These are phyloP conservation scores for Aquilaria sinensis DNA, from an alignment of 345 rosid species.

Conservation along the genomic window DNA sequence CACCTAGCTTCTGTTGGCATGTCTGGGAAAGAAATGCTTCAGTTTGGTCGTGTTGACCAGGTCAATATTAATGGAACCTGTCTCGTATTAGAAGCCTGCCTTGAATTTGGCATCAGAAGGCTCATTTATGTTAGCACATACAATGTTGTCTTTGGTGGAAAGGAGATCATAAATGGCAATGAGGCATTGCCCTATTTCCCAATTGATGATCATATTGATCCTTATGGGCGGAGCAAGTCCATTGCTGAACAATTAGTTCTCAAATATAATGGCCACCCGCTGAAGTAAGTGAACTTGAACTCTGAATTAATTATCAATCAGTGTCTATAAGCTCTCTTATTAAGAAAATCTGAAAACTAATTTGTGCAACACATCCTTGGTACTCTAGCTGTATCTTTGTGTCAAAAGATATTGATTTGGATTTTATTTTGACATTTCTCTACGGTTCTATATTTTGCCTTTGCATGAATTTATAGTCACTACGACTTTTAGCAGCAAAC, in stretches of 20 bases:
- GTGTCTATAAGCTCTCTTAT: too few species aligned
- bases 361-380: too few species aligned
- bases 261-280: slow-evolving; percentile 61
- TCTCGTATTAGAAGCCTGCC: slow-evolving; percentile 63
- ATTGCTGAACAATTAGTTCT: slow-evolving; percentile 83
- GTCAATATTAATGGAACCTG: slow-evolving; percentile 84
- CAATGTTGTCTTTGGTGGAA: slow-evolving; percentile 89
- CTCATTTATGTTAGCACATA: slow-evolving; percentile 84
- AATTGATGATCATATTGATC: slow-evolving; percentile 63
- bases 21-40: slow-evolving; percentile 96
- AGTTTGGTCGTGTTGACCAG: slow-evolving; percentile 69
- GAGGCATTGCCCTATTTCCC: slow-evolving; percentile 80
- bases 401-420: too few species aligned
- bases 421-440: too few species aligned
- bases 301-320: too few species aligned
- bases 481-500: too few species aligned
- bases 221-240: slow-evolving; percentile 72
- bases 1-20: slow-evolving; percentile 92
- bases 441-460: too few species aligned
- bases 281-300: slow-evolving; percentile 45
- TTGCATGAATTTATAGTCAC: too few species aligned
- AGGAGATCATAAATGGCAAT: slow-evolving; percentile 75
- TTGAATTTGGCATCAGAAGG: slow-evolving; percentile 55
- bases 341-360: too few species aligned
- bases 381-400: too few species aligned